phyloP scores from a whole-genome alignment of 768 basidiomycete species.

The Daedalea quercina region DNA sequence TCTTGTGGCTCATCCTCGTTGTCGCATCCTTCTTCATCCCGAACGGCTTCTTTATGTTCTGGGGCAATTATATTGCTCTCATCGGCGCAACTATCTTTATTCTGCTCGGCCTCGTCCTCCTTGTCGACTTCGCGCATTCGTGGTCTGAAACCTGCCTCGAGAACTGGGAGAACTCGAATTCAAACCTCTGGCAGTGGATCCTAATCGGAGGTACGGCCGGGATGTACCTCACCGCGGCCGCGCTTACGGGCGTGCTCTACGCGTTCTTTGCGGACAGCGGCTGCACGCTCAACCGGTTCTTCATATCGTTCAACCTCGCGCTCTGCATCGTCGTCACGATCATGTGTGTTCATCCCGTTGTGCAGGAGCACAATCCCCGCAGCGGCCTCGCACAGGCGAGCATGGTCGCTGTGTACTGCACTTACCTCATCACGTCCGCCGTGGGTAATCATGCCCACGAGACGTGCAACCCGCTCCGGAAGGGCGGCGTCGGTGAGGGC shows the following conservation, averaged over 20 bases:
- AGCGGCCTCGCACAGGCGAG: conserved; percentile 92
- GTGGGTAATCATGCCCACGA: conserved; percentile 87
- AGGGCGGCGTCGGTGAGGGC: conserved; percentile 44
- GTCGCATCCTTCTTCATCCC: conserved; percentile 90
- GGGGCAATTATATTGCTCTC: conserved; percentile 89
- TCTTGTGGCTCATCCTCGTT: conserved; percentile 82
- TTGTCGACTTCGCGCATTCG: conserved; percentile 97
- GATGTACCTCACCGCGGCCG: conserved; percentile 80
- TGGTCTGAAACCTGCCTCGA: conserved; percentile 98
- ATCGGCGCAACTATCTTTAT: conserved; percentile 95
- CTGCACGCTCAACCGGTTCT: conserved; percentile 92
- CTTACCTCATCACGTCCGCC: conserved; percentile 91
- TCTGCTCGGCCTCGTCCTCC: conserved; percentile 91
- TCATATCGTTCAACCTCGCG: conserved; percentile 91
- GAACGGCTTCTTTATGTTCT: conserved; percentile 96
- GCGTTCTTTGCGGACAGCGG: conserved; percentile 84
- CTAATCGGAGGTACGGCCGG: conserved; percentile 88
- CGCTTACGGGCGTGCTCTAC: conserved; percentile 84
- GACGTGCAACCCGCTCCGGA: conserved; percentile 84
- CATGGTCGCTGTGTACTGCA: conserved; percentile 97
- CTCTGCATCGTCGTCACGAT: conserved; percentile 75
- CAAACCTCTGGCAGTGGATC: conserved; percentile 93
- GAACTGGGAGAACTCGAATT: conserved; percentile 86
- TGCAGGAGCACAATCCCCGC: conserved; percentile 90
- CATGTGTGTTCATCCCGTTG: conserved; percentile 73